phyloP scores from a whole-genome alignment of 2,329 filamentous ascomycete genomes.

The Dendryphion nanum region DNA sequence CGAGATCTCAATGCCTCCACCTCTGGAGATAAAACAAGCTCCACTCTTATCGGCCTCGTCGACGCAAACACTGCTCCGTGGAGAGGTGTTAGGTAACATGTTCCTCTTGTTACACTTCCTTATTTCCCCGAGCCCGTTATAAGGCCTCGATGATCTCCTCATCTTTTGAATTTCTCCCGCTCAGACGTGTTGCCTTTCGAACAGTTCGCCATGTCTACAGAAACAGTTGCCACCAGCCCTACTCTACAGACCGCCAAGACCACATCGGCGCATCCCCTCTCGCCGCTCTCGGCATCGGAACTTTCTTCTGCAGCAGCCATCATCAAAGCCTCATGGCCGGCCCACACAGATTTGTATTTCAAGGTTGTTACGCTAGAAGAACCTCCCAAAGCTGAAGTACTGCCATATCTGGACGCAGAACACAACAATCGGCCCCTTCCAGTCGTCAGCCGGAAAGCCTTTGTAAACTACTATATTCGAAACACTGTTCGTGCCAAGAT shows the following conservation, averaged over 20 bases:
- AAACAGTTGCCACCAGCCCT: constrained; percentile 22
- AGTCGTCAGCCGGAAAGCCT: constrained; percentile 53
- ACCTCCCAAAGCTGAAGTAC: constrained; percentile 58
- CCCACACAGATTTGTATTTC: constrained; percentile 57
- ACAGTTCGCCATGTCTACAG: constrained; percentile 32
- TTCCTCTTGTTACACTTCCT: too few relatives aligned
- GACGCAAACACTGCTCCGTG: neutral
- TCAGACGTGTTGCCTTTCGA: neutral
- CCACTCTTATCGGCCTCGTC: neutral
- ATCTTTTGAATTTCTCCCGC: too few relatives aligned
- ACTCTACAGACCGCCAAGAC: constrained; percentile 19
- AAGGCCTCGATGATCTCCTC: too few relatives aligned
- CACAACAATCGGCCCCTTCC: constrained; percentile 53
- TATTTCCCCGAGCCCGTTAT: too few relatives aligned
- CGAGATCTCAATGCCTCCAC: too few relatives aligned
- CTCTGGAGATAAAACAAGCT: too few relatives aligned
- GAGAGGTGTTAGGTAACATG: neutral
- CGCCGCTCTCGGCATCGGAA: constrained; percentile 58
- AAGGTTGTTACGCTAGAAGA: constrained; percentile 68
- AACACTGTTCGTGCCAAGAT: constrained; percentile 54
- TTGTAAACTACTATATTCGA: constrained; percentile 58
- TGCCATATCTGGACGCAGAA: constrained; percentile 65
- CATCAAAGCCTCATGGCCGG: constrained; percentile 56
- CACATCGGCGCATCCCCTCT: constrained; percentile 54
- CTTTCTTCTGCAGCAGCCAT: constrained; percentile 53